Evolutionary conservation across 208 protist genomes (phyloP).

Genomic region (Leishmania gerbilli): DNA sequence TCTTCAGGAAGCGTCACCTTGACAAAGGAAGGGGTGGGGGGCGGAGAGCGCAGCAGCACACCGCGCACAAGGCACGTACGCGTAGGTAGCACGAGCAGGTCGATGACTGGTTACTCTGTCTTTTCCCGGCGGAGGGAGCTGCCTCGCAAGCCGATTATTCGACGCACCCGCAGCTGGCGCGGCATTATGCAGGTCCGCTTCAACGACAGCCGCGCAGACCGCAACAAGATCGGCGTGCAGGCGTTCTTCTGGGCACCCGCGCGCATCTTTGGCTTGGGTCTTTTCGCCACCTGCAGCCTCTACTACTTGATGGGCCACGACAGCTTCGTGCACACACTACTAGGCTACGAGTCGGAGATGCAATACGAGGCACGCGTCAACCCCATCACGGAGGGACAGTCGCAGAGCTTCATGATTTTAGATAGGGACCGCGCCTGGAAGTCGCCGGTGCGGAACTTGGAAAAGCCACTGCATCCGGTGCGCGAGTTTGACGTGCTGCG

Average conservation of each 20-base stretch:
- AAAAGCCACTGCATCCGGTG: constrained; percentile 68
- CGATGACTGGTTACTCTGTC: constrained; percentile 1
- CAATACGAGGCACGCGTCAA: constrained; percentile 88
- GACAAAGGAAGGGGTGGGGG: not conserved
- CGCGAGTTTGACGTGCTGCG: constrained; percentile 82
- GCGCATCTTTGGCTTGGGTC: constrained; percentile 73
- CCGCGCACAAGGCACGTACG: not conserved
- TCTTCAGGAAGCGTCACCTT: not conserved
- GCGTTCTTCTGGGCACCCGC: constrained; percentile 76
- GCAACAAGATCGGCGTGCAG: constrained; percentile 56
- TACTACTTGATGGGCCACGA: constrained; percentile 87
- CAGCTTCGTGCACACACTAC: constrained; percentile 76
- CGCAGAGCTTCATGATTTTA: constrained; percentile 40
- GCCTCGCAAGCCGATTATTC: constrained; percentile 65
- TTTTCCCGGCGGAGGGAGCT: constrained; percentile 31
- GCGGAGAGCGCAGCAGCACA: not conserved
- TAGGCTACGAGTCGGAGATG: constrained; percentile 92
- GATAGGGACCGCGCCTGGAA: constrained; percentile 73
- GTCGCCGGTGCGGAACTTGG: constrained; percentile 75
- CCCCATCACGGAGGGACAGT: constrained; percentile 31
- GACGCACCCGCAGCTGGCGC: constrained; percentile 87
- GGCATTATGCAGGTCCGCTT: constrained; percentile 91
- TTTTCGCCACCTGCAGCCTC: constrained; percentile 39
- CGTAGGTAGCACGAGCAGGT: not conserved
- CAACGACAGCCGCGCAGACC: constrained; percentile 77